Percentiles rank a stretch among this genome's conserved stretches.
phyloP scores from a whole-genome alignment of 2,329 filamentous ascomycete genomes.

The Fonsecaea pugnacius region DNA sequence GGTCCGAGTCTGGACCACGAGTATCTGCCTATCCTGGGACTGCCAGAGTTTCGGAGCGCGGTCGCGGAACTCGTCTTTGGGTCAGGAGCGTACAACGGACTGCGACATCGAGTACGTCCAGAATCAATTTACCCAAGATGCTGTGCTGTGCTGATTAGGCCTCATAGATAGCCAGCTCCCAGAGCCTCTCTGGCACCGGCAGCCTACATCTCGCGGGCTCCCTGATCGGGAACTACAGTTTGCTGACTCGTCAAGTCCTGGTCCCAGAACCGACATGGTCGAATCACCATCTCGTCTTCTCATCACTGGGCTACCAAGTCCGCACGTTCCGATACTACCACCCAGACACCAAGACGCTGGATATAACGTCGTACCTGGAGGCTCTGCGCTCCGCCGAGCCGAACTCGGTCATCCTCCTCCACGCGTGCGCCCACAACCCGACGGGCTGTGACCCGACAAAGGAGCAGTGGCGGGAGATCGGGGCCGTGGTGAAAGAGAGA shows the following conservation, averaged over 20 bases:
- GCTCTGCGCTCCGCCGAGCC: slow-evolving; percentile 84
- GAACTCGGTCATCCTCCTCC: slow-evolving; percentile 81
- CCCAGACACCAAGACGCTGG: slow-evolving; percentile 55
- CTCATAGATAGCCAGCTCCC: slow-evolving; percentile 56
- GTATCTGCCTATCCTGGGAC: slow-evolving; percentile 92
- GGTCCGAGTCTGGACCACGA: slow-evolving; percentile 67
- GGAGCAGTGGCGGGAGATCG: slow-evolving; percentile 91
- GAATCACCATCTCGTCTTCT: slow-evolving; percentile 96
- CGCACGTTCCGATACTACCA: slow-evolving; percentile 92
- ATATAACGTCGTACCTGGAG: slow-evolving; percentile 66
- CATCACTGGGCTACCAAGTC: slow-evolving; percentile 75
- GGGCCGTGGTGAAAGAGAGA: slow-evolving; percentile 74
- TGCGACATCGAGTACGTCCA: background rate
- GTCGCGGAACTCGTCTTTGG: slow-evolving; percentile 82
- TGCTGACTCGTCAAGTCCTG: slow-evolving; percentile 74
- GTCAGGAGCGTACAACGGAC: background rate
- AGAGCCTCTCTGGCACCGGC: slow-evolving; percentile 95
- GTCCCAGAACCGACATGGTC: slow-evolving; percentile 95
- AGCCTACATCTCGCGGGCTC: slow-evolving; percentile 83
- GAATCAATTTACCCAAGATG: too few species aligned
- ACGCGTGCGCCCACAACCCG: slow-evolving; percentile 96
- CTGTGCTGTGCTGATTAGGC: slow-evolving; percentile 40
- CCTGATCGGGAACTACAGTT: slow-evolving; percentile 88
- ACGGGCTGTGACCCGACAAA: slow-evolving; percentile 91
- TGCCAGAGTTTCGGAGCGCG: slow-evolving; percentile 79